Conservation (phyloP, 2,329 filamentous ascomycete species). For the Xylaria sp. region DNA sequence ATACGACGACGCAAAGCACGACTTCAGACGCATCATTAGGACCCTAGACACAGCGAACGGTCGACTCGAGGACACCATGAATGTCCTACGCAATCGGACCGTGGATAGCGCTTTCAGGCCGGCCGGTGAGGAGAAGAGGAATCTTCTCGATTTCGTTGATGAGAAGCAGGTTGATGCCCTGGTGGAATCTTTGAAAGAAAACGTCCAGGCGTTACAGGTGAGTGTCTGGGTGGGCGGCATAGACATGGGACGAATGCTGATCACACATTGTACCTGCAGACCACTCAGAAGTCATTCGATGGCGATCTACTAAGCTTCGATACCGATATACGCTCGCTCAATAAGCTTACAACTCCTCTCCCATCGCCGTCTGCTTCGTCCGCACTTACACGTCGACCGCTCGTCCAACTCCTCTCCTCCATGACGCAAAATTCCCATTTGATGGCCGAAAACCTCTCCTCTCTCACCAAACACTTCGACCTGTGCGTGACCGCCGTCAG, state of each 20-base stretch:
- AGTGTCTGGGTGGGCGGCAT: constrained; percentile 12
- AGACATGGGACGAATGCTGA: constrained; percentile 19
- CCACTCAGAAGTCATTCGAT: constrained; percentile 73
- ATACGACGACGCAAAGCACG: constrained; percentile 60
- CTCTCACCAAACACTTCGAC: constrained; percentile 86
- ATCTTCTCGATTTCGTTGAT: constrained; percentile 76
- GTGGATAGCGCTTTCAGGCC: constrained; percentile 69
- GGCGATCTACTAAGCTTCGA: constrained; percentile 76
- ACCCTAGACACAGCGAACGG: constrained; percentile 68
- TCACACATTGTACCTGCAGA: constrained; percentile 40
- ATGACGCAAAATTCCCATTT: constrained; percentile 76
- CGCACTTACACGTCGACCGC: constrained; percentile 43
- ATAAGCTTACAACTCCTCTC: constrained; percentile 54
- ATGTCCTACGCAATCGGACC: constrained; percentile 62
- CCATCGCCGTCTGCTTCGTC: constrained; percentile 41
- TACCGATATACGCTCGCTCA: constrained; percentile 68
- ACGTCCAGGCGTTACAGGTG: constrained; percentile 72
- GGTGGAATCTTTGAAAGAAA: constrained; percentile 67
- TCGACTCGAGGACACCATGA: constrained; percentile 67
- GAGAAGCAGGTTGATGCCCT: constrained; percentile 69
- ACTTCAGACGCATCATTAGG: constrained; percentile 64
- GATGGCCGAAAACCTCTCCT: constrained; percentile 80
- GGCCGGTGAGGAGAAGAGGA: constrained; percentile 59
- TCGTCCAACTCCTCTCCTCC: constrained; percentile 58
- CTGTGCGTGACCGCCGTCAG: constrained; percentile 89